Base-by-base conservation (phyloP, 2,329 filamentous ascomycete genomes). In the Emergomyces africanus region DNA sequence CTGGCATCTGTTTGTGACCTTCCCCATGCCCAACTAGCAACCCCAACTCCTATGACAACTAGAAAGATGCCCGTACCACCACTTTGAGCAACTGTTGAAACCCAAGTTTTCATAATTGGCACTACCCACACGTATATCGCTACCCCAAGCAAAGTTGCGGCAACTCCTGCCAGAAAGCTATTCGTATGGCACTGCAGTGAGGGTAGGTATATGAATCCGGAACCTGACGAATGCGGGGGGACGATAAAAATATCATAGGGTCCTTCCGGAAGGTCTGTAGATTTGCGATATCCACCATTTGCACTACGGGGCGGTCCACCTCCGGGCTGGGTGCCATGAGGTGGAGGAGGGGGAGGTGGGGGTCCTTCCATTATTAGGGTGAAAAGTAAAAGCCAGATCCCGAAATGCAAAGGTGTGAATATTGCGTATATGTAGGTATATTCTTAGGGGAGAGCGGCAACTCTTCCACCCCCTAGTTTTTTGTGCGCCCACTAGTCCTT, bases 221-320 rank as follows among this genome's bases (percentile, higher is more conserved):
- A 84, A 57, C 92, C 92, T 6, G 91, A 82, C 12, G 90, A 92
- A 72, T 96, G 90, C 53, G 91, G 89, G 8, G 92, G 92, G 68
- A 97, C 91, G 71, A 96, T 87, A 77, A 96, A 96, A 70, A 97
- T 95, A 77, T 97, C 92, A 74, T 96, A 97, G 71, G 94, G 95
- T 59, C 92, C 91, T 1, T 88, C 81, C 2, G 92, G 92, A 54
- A 96, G 78, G 59, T 88, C 87, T 57, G 73, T 73, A 6, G 71
- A 66, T 62, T 71, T 75, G 59, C 72, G 72, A 60, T 75, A 75
- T 59, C 56, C 54, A 25, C 60, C 61, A 20, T 61, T 58, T 30
- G 56, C 44, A 18, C 60, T 60, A 20, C 60, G 57, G 18, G 42
- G 44, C 20, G 51, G 58, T 61, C 72, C 71, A 37, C 59, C 61